Conservation (phyloP, 139 green algal species). For the Tetradesmus lagerheimii region DNA sequence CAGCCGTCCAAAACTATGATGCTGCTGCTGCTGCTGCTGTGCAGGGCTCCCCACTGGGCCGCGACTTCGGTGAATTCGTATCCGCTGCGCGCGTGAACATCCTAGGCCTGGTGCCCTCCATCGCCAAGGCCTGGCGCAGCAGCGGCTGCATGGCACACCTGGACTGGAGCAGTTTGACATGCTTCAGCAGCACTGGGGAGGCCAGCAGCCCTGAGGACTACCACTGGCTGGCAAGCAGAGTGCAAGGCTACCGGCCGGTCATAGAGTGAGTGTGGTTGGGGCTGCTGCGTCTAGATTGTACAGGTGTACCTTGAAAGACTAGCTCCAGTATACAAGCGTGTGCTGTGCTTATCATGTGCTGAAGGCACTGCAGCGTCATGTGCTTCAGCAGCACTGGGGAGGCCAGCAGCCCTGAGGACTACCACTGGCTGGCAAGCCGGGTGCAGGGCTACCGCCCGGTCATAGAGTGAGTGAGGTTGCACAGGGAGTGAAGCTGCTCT, state of each 20-base stretch:
- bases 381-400: constrained; percentile 72
- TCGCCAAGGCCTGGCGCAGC: constrained; percentile 82
- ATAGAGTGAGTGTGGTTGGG: constrained; percentile 78
- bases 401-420: constrained; percentile 79
- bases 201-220: constrained; percentile 81
- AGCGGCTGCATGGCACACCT: constrained; percentile 67
- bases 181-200: constrained; percentile 74
- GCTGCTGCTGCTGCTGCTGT: background rate
- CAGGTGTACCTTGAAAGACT: too few species aligned
- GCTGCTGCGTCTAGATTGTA: too few species aligned
- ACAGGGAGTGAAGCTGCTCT: too few species aligned
- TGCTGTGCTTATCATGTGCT: too few species aligned
- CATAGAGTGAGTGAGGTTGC: constrained; percentile 89
- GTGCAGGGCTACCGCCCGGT: constrained; percentile 81
- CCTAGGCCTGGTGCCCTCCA: constrained; percentile 91
- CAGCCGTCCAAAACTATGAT: too few species aligned
- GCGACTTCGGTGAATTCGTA: constrained; percentile 86
- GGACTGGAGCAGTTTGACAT: constrained; percentile 51
- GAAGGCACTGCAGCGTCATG: too few species aligned
- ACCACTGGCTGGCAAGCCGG: constrained; percentile 78
- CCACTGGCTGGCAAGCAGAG: constrained; percentile 77
- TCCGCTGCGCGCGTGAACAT: constrained; percentile 76
- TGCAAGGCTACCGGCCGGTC: constrained; percentile 80
- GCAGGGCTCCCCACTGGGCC: constrained; percentile 76
- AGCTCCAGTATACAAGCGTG: too few species aligned